Evolutionary conservation across 306 rosid species (phyloP), one percentile per base, ranked within the genome.

Genomic region (Prunus dulcis): DNA sequence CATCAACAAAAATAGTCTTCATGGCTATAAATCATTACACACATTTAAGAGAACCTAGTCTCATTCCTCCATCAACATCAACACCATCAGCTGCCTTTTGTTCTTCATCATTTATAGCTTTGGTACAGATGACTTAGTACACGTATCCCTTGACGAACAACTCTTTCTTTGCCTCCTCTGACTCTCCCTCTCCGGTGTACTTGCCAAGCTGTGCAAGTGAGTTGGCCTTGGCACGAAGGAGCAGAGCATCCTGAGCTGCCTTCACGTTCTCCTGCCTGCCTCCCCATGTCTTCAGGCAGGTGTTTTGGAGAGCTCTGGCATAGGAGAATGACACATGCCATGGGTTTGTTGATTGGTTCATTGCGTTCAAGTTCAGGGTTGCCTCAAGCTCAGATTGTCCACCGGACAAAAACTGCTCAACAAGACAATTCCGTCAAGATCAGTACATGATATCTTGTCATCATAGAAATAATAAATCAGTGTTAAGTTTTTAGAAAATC

Each of bases 361-460:
- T 89, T 17, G 97, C 97, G 22, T 94, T 94, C 89, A 94, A 81
- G 93, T 94, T 94, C 71, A 90, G 79, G 66, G 98, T 94, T 75
- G 98, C 97, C 71, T 94, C 98, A 65, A 94, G 88, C 88, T 94
- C 98, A 73, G 98, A 94, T 86, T 94, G 98, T 74, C 98, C 98
- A 69, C 97, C 97, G 28, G 98, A 94, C 91, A 94, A 87, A 75
- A 94, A 94, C 98, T 92, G 88, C 77, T 45, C 80, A 72, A 62
- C 55, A 22, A 56, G 32, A 76, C 52, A 53, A 46, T 57, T 65
- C 15, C 53, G 52, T n/a, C 9, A 71, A 6, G 43, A 38, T 75
- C 46, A 79, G 68, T 60, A 73, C 70, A 53, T 15, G 46, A 73
- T 13, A 72, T 23, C 4, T 5, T 20, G 13, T 63, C 69, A 9